A percentile compares a stretch with the other conserved stretches of the same genome.
Evolutionary conservation across 2,329 filamentous ascomycete genomes (phyloP).

Genomic region (Trichoderma sp.): DNA sequence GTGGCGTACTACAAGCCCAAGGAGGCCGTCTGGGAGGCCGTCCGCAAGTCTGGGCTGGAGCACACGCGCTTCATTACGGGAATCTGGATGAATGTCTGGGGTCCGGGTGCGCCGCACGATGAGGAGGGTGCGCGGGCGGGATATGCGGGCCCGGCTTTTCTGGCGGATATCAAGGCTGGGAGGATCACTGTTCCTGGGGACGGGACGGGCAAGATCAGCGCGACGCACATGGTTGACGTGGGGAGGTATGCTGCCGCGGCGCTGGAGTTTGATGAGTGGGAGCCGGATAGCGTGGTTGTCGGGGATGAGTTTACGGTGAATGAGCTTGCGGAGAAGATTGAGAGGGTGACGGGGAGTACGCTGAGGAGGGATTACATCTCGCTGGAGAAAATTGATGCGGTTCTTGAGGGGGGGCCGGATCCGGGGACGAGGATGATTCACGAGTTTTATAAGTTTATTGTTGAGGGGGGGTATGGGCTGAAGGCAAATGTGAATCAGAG

Average conservation of each 20-base stretch:
- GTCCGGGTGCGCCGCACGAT: background rate
- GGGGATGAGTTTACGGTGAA: conserved; percentile 11
- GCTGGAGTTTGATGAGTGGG: conserved; percentile 22
- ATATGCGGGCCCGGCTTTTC: background rate
- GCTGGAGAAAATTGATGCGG: background rate
- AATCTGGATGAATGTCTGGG: conserved; percentile 27
- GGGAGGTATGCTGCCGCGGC: conserved; percentile 22
- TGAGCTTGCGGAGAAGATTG: background rate
- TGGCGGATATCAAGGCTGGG: conserved; percentile 6
- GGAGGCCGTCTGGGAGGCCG: conserved; percentile 16
- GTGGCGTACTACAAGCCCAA: conserved; percentile 15
- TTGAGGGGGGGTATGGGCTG: background rate
- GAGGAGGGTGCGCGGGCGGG: background rate
- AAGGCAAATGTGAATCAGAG: background rate
- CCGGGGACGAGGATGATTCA: background rate
- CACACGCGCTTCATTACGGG: conserved; percentile 26
- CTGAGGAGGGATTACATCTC: background rate
- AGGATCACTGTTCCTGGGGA: conserved; percentile 11
- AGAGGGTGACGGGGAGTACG: background rate
- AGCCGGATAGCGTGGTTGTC: conserved; percentile 13
- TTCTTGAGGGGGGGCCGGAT: background rate
- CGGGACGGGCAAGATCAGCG: background rate
- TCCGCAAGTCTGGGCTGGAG: conserved; percentile 20
- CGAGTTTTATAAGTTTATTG: background rate
- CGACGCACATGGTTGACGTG: conserved; percentile 15